Evolutionary conservation across 495 filamentous ascomycete species (phyloP).

Genomic region (Neurospora cerealis): DNA sequence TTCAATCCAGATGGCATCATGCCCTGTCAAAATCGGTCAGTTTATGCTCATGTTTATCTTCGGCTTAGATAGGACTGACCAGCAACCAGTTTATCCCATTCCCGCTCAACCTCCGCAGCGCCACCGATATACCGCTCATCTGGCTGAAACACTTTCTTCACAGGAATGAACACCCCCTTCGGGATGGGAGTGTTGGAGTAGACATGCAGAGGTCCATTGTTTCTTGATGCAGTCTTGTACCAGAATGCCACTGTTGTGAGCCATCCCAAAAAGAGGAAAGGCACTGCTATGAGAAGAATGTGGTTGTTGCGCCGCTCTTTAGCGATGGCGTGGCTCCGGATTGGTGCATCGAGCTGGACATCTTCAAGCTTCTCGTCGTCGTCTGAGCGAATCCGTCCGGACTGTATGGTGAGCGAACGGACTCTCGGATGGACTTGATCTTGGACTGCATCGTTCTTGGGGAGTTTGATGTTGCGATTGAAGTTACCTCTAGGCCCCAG

Average conservation of each 20-base stretch:
- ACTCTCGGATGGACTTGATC: not conserved
- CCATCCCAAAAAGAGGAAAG: constrained; percentile 1
- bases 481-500: no score
- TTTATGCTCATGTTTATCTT: not conserved
- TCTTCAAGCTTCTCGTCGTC: not conserved
- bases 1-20: constrained; percentile 4
- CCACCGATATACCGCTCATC: constrained; percentile 3
- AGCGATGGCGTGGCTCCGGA: not conserved
- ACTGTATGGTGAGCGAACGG: not conserved
- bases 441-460: not conserved
- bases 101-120: not conserved
- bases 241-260: not conserved
- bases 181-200: not conserved
- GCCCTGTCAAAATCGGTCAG: not conserved
- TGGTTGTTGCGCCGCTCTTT: not conserved
- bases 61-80: not conserved
- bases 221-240: not conserved
- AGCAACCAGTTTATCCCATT: constrained; percentile 1
- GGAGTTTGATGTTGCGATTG: not conserved
- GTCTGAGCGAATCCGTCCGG: not conserved
- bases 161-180: not conserved
- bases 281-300: not conserved
- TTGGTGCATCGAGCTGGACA: not conserved
- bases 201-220: constrained; percentile 1
- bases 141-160: constrained; percentile 5